These are phyloP conservation scores for Linum lewisii DNA, from an alignment of 345 rosid genomes.

Conservation along the genomic window DNA sequence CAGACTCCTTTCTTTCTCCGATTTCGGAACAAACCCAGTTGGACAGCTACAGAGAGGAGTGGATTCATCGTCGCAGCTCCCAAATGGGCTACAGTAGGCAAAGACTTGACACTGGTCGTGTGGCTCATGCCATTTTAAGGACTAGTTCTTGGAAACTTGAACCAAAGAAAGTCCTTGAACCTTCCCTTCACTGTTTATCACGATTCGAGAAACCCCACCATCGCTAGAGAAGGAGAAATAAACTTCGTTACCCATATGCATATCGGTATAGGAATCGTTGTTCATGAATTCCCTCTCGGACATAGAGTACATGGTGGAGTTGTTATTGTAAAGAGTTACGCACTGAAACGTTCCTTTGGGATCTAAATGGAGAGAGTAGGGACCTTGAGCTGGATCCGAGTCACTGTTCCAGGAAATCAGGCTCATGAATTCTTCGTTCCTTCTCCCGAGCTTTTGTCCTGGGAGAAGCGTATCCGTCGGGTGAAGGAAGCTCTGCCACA, in stretches of 20 bases:
- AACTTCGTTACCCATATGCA: background rate
- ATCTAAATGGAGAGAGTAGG: background rate
- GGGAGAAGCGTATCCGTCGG: background rate
- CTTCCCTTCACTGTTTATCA: constrained; percentile 12
- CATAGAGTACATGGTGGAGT: background rate
- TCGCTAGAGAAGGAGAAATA: background rate
- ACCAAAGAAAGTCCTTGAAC: constrained; percentile 12
- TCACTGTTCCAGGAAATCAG: background rate
- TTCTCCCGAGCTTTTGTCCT: background rate
- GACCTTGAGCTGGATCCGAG: background rate
- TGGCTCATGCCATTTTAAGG: constrained; percentile 18
- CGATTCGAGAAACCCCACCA: background rate
- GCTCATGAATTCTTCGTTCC: background rate
- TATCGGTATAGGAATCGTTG: background rate
- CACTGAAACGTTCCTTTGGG: background rate
- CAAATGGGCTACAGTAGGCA: constrained; percentile 21
- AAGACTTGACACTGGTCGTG: constrained; percentile 4
- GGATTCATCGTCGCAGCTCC: constrained; percentile 9
- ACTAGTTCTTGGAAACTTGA: constrained; percentile 8
- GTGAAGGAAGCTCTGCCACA: background rate
- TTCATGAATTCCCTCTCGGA: background rate
- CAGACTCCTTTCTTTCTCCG: constrained; percentile 13
- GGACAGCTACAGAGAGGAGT: constrained; percentile 16
- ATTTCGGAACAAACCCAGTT: constrained; percentile 20
- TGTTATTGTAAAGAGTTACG: background rate